phyloP scores from a whole-genome alignment of 306 rosid species.

The Herpetospermum pedunculosum region DNA sequence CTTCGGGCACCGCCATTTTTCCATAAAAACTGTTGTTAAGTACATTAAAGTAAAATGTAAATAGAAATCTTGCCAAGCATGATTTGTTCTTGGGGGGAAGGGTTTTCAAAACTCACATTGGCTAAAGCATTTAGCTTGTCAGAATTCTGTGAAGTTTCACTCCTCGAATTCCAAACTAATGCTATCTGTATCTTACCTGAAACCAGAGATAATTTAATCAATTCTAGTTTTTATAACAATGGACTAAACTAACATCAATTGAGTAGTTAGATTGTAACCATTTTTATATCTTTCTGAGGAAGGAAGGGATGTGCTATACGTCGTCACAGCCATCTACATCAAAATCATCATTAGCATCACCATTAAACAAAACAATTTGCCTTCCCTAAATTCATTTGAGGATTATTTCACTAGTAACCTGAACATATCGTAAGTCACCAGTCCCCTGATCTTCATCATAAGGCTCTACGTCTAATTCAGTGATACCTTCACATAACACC shows the following conservation, averaged over 20 bases:
- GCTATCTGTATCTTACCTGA: conserved; percentile 86
- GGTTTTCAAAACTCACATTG: conserved; percentile 37
- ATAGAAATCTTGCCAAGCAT: not conserved
- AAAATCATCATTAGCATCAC: conserved; percentile 14
- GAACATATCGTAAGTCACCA: conserved; percentile 80
- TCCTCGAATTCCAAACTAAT: conserved; percentile 93
- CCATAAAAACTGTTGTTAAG: conserved; percentile 64
- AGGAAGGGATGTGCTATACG: conserved; percentile 68
- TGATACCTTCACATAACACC: conserved; percentile 39
- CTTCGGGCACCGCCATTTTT: conserved; percentile 70
- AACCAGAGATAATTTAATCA: conserved; percentile 13
- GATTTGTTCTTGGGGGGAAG: not conserved
- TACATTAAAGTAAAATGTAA: not conserved
- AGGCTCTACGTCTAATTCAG: conserved; percentile 45
- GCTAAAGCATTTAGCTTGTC: conserved; percentile 63
- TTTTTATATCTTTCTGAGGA: conserved; percentile 67
- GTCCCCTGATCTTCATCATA: conserved; percentile 80
- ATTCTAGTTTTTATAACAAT: not conserved
- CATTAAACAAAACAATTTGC: not conserved
- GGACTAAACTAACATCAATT: not conserved
- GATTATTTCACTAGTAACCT: conserved; percentile 21
- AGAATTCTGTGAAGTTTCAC: conserved; percentile 48
- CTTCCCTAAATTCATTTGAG: not conserved
- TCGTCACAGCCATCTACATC: conserved; percentile 93
- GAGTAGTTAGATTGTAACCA: conserved; percentile 30